Evolutionary conservation across 805 yeast genomes (phyloP), one percentile per base, ranked within the genome.

Genomic region (Saturnispora galanensis): DNA sequence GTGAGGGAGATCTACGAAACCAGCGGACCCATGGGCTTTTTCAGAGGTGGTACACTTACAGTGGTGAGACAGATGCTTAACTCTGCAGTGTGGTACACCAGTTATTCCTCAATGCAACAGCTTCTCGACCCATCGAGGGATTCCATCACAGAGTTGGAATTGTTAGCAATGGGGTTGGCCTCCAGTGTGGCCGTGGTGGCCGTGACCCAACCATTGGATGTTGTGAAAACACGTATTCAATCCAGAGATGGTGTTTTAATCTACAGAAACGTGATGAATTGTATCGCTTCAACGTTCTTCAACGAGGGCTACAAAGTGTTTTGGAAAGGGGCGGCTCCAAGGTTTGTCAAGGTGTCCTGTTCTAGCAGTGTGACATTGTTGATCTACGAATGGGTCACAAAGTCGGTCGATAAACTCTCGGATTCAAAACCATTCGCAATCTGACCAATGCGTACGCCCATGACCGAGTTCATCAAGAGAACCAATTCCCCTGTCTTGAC

Each of bases 131-230:
- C 85, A 1, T 79, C 59, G 4, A 54, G 67, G 37, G 62, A 59
- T 35, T 71, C 73, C 32, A 69, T 72, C 13, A 69, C 70, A 4
- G 63, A 60, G 29, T 48, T 66, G 32, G 64, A 58, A 42, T 49
- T 59, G 16, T 34, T 59, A 41, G 66, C 62, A 11, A 53, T 72
- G 54, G 87, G 93, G 5, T 64, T 80, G 10, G 68, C 76, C 1
- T 77, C 94, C 2, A 79, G 93, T 0, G 63, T 74, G 3, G 82
- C 87, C 0, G 94, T 85, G 28, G 84, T 86, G 17, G 77, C 75
- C 0, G 66, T 75, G 0, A 89, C 96, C 0, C 97, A 87, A 64
- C 97, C 97, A 0, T 67, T 89, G 28, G 97, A 89, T 64, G 85
- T 86, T 2, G 64, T 89, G 39, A 89, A 89, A 65, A 77, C 96